A percentile compares a stretch with the other conserved stretches of the same genome.
Evolutionary conservation across 176 grass and related monocot species (phyloP).

Genomic region (Neostapfia colusana): DNA sequence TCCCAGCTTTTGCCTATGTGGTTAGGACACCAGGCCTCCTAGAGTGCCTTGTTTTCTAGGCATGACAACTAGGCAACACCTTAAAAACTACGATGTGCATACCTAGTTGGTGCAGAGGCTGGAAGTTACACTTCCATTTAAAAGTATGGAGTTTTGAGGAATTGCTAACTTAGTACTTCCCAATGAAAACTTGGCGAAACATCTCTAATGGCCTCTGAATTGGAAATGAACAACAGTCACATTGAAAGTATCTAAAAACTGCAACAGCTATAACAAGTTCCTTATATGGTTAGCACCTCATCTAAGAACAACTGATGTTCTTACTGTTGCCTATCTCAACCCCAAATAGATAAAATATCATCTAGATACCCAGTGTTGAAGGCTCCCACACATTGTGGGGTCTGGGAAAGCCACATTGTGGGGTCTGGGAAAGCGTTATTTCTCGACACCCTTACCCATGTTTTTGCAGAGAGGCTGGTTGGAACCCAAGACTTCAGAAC

Average conservation of each 20-base stretch:
- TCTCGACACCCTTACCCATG: too few relatives aligned
- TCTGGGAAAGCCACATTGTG: too few relatives aligned
- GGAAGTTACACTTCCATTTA: not conserved
- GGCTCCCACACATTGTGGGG: too few relatives aligned
- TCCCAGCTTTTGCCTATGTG: not conserved
- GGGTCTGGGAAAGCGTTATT: too few relatives aligned
- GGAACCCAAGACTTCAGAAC: too few relatives aligned
- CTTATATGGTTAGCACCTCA: not conserved
- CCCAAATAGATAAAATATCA: not conserved
- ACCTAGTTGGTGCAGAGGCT: not conserved
- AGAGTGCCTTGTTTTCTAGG: too few relatives aligned
- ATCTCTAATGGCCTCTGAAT: not conserved
- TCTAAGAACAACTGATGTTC: slow-evolving; percentile 1
- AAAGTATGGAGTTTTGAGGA: not conserved
- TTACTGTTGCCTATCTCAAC: not conserved
- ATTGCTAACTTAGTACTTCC: not conserved
- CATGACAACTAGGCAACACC: not conserved
- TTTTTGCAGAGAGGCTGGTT: too few relatives aligned
- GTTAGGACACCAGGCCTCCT: too few relatives aligned
- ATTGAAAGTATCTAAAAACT: not conserved
- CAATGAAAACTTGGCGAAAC: not conserved
- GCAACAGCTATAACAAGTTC: not conserved
- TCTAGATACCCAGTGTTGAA: too few relatives aligned
- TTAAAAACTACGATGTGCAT: not conserved
- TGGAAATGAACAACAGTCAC: not conserved